These are phyloP conservation scores for Physcomitrellopsis africana DNA, from an alignment of 225 moss, liverwort and hornwort species.

Conservation along the genomic window DNA sequence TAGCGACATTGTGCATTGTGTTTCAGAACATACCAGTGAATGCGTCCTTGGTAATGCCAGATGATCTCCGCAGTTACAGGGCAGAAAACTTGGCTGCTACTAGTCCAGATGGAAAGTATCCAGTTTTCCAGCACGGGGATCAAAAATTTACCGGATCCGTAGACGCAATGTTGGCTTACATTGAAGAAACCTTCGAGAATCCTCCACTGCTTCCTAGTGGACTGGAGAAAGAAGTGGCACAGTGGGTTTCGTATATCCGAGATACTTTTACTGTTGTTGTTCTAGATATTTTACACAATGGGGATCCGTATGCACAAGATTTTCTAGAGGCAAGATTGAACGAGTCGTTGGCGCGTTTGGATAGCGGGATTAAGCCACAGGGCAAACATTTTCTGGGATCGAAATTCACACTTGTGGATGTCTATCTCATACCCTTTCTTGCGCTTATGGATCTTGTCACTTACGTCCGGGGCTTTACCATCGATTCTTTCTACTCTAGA, in stretches of 20 bases:
- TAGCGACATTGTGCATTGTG: not conserved
- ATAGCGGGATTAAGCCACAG: slow-evolving; percentile 40
- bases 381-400: slow-evolving; percentile 58
- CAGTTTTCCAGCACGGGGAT: slow-evolving; percentile 72
- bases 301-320: slow-evolving; percentile 78
- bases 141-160: slow-evolving; percentile 67
- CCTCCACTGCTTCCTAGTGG: slow-evolving; percentile 59
- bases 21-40: slow-evolving; percentile 54
- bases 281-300: slow-evolving; percentile 67
- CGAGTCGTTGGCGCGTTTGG: slow-evolving; percentile 56
- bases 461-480: slow-evolving; percentile 65
- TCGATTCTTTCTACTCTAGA: slow-evolving; percentile 39
- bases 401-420: slow-evolving; percentile 81
- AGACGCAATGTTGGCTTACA: slow-evolving; percentile 71
- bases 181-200: slow-evolving; percentile 69
- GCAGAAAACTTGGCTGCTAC: slow-evolving; percentile 32
- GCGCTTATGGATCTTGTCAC: slow-evolving; percentile 66
- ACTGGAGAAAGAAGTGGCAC: slow-evolving; percentile 53
- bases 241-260: slow-evolving; percentile 76
- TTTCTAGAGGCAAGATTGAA: slow-evolving; percentile 58
- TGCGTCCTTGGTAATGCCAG: slow-evolving; percentile 57
- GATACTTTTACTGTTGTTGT: slow-evolving; percentile 62
- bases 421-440: slow-evolving; percentile 81
- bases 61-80: slow-evolving; percentile 42
- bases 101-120: slow-evolving; percentile 52